phyloP scores from a whole-genome alignment of 2,329 filamentous ascomycete genomes.

The Aspergillus fructus region DNA sequence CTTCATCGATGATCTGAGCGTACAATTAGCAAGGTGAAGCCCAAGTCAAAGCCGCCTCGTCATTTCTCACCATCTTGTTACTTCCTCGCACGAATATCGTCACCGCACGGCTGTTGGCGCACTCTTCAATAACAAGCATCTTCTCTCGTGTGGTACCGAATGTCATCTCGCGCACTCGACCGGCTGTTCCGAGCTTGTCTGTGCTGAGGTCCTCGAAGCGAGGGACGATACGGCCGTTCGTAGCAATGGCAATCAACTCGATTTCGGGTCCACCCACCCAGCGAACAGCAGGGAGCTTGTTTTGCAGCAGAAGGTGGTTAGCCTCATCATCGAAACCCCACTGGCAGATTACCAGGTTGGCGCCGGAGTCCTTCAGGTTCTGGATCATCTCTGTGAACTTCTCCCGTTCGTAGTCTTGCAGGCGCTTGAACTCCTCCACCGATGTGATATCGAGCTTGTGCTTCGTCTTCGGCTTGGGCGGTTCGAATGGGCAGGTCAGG shows the following conservation, averaged over 20 bases:
- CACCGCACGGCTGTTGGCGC: slow-evolving; percentile 93
- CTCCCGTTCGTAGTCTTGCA: slow-evolving; percentile 91
- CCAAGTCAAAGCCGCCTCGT: neutral
- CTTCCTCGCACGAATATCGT: slow-evolving; percentile 95
- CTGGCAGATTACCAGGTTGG: slow-evolving; percentile 97
- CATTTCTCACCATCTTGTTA: slow-evolving; percentile 90
- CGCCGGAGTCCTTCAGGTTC: slow-evolving; percentile 95
- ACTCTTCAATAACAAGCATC: slow-evolving; percentile 99
- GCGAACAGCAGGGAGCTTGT: slow-evolving; percentile 89
- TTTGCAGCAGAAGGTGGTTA: slow-evolving; percentile 94
- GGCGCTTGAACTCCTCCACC: slow-evolving; percentile 97
- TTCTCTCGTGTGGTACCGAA: slow-evolving; percentile 98
- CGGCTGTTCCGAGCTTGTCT: slow-evolving; percentile 87
- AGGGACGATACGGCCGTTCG: slow-evolving; percentile 95
- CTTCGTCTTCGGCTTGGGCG: slow-evolving; percentile 99
- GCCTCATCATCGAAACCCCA: slow-evolving; percentile 99
- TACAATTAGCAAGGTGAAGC: neutral
- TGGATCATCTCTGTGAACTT: slow-evolving; percentile 99
- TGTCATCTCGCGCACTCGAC: slow-evolving; percentile 88
- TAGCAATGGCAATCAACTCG: slow-evolving; percentile 96
- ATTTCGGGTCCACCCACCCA: slow-evolving; percentile 99
- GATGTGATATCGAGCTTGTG: slow-evolving; percentile 97
- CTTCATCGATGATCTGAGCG: slow-evolving; percentile 90
- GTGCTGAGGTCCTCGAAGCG: slow-evolving; percentile 91
- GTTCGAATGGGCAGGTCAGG: slow-evolving; percentile 95